phyloP scores from a whole-genome alignment of 163 green algal species.

The Prototheca wickerhamii region DNA sequence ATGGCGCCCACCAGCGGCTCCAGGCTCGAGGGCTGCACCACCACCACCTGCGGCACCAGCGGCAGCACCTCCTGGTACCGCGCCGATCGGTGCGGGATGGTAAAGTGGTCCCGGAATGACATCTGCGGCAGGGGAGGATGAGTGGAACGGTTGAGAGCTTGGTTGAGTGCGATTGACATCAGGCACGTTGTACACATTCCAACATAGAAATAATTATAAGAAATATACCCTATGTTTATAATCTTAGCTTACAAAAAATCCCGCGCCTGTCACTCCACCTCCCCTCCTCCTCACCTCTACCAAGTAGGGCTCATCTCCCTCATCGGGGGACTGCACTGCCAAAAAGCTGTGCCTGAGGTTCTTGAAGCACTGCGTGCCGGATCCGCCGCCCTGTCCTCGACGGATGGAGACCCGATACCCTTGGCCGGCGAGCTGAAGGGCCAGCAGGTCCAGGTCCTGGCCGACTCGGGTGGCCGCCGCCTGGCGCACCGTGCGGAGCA shows the following conservation, averaged over 20 bases:
- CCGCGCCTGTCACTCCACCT: not conserved
- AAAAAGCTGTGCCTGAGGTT: constrained; percentile 47
- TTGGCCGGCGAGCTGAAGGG: constrained; percentile 24
- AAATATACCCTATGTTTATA: too few relatives aligned
- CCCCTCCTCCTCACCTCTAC: constrained; percentile 20
- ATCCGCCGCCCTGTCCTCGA: constrained; percentile 29
- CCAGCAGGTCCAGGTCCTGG: constrained; percentile 15
- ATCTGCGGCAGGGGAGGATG: not conserved
- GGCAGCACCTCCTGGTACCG: constrained; percentile 43
- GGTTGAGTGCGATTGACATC: too few relatives aligned
- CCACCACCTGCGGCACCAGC: constrained; percentile 11
- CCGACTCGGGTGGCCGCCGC: not conserved
- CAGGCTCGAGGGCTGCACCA: constrained; percentile 8
- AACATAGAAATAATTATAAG: too few relatives aligned
- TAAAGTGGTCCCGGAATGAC: constrained; percentile 55
- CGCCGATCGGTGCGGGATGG: constrained; percentile 42
- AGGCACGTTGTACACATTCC: too few relatives aligned
- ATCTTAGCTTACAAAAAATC: not conserved
- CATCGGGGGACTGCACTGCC: constrained; percentile 13
- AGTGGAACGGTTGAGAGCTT: constrained; percentile 4
- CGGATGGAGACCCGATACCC: constrained; percentile 31
- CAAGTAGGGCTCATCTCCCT: constrained; percentile 18
- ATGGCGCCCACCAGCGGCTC: constrained; percentile 28
- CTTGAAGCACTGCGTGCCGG: constrained; percentile 36
- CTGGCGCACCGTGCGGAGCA: not conserved